phyloP scores from a whole-genome alignment of 1,284 basidiomycete species.

The Fomitopsis pinicola region DNA sequence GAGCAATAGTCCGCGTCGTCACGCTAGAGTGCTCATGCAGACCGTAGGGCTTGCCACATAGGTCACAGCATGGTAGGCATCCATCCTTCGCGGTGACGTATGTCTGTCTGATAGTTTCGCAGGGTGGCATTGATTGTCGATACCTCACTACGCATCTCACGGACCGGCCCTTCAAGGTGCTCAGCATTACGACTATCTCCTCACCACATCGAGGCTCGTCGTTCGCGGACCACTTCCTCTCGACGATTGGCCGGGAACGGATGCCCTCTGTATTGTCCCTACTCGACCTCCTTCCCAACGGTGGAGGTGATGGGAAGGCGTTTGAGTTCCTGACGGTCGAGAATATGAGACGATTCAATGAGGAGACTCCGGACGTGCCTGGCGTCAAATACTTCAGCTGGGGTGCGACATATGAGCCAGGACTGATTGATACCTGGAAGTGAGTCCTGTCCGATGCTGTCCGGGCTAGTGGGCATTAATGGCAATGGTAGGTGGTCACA shows the following conservation, averaged over 20 bases:
- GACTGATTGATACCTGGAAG: conserved; percentile 86
- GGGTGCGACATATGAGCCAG: conserved; percentile 88
- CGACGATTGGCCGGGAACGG: conserved; percentile 66
- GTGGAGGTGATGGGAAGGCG: conserved; percentile 87
- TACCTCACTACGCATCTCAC: conserved; percentile 78
- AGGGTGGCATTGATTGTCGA: conserved; percentile 92
- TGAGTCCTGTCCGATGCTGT: conserved; percentile 28
- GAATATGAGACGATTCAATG: conserved; percentile 87
- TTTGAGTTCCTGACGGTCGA: conserved; percentile 86
- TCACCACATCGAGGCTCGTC: conserved; percentile 91
- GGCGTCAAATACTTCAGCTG: conserved; percentile 88
- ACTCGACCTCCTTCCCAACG: conserved; percentile 79
- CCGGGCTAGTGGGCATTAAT: neutral
- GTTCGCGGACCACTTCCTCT: conserved; percentile 90
- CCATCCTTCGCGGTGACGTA: neutral
- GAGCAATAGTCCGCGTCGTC: conserved; percentile 15
- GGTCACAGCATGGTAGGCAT: conserved; percentile 84
- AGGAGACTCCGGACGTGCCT: conserved; percentile 72
- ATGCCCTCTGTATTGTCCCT: conserved; percentile 62
- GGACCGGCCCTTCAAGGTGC: conserved; percentile 61
- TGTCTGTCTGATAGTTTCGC: conserved; percentile 8
- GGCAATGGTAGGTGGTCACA: conserved; percentile 61
- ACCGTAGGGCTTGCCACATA: conserved; percentile 22
- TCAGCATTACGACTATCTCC: conserved; percentile 89
- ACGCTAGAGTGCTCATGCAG: conserved; percentile 26